Percentiles rank a stretch among this genome's conserved stretches.
These are phyloP conservation scores for Pythium myriotylum DNA, from an alignment of 352 stramenopile genomes.

Conservation along the genomic window DNA sequence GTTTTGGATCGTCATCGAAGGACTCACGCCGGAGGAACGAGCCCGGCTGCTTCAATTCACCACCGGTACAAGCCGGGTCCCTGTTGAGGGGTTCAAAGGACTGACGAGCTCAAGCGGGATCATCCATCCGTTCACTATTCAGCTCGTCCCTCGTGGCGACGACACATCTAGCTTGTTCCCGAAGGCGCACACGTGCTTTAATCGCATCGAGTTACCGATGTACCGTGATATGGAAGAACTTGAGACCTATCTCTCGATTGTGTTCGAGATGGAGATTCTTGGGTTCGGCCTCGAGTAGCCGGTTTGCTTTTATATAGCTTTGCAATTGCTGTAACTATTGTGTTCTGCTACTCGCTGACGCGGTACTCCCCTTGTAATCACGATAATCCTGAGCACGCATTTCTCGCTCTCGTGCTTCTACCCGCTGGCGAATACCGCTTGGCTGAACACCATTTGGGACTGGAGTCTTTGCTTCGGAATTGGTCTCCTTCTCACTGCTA, in stretches of 20 bases:
- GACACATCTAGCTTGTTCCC: constrained; percentile 68
- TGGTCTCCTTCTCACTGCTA: neutral
- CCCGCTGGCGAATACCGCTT: constrained; percentile 51
- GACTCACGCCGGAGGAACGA: constrained; percentile 92
- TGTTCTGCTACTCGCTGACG: constrained; percentile 12
- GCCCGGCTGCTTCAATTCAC: constrained; percentile 97
- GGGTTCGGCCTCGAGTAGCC: constrained; percentile 74
- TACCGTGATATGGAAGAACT: constrained; percentile 88
- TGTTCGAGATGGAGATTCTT: constrained; percentile 88
- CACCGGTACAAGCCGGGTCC: constrained; percentile 96
- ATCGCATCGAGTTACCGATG: constrained; percentile 83
- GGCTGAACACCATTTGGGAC: constrained; percentile 15
- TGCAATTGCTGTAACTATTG: constrained; percentile 3
- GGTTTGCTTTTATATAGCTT: neutral
- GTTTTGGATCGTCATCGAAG: constrained; percentile 90
- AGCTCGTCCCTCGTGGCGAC: constrained; percentile 55
- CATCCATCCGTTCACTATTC: constrained; percentile 79
- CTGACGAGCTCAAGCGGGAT: constrained; percentile 83
- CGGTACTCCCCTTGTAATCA: constrained; percentile 35
- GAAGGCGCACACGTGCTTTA: constrained; percentile 88
- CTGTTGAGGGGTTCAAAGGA: constrained; percentile 79
- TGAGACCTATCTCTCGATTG: constrained; percentile 76
- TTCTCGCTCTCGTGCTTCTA: constrained; percentile 51
- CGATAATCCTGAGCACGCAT: constrained; percentile 50
- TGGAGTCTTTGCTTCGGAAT: neutral